A percentile compares a stretch with the other conserved stretches of the same genome.
Evolutionary conservation across 768 basidiomycete species (phyloP).

Genomic region (Amanita phalloides): DNA sequence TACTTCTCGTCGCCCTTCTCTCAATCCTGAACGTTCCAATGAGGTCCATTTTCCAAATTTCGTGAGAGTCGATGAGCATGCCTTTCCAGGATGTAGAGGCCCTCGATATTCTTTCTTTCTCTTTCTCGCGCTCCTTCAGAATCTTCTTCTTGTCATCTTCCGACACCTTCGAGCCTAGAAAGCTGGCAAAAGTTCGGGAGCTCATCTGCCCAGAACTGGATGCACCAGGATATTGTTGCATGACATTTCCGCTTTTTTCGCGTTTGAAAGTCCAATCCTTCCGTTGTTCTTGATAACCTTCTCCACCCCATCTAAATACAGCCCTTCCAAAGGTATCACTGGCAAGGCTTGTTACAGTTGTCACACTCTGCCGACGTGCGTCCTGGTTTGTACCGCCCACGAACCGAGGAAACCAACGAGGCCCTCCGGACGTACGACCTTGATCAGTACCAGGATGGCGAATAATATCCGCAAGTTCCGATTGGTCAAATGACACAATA

Average conservation of each 20-base stretch:
- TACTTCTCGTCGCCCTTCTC: conserved; percentile 30
- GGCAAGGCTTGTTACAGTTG: conserved; percentile 23
- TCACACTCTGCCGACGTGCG: conserved; percentile 32
- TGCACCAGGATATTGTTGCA: not conserved
- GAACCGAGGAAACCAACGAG: conserved; percentile 13
- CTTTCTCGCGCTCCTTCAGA: conserved; percentile 8
- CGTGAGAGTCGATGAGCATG: conserved; percentile 42
- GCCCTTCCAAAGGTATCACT: conserved; percentile 30
- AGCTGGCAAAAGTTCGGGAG: conserved; percentile 3
- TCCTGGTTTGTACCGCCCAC: conserved; percentile 4
- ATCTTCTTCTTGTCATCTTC: conserved; percentile 15
- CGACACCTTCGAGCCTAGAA: conserved; percentile 21
- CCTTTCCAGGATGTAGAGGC: conserved; percentile 27
- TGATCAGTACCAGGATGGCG: conserved; percentile 10
- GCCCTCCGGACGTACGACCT: conserved; percentile 10
- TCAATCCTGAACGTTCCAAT: conserved; percentile 59
- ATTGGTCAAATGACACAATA: conserved; percentile 1
- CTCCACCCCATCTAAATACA: conserved; percentile 31
- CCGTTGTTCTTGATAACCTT: conserved; percentile 30
- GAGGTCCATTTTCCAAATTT: conserved; percentile 56
- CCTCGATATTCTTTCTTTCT: conserved; percentile 12
- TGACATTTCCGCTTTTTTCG: conserved; percentile 31
- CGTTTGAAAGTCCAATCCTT: conserved; percentile 50
- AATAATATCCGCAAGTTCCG: conserved; percentile 12
- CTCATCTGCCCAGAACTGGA: not conserved